Evolutionary conservation across 1,284 basidiomycete species (phyloP), one percentile per base, ranked within the genome.

Genomic region (Boletus calvinii): DNA sequence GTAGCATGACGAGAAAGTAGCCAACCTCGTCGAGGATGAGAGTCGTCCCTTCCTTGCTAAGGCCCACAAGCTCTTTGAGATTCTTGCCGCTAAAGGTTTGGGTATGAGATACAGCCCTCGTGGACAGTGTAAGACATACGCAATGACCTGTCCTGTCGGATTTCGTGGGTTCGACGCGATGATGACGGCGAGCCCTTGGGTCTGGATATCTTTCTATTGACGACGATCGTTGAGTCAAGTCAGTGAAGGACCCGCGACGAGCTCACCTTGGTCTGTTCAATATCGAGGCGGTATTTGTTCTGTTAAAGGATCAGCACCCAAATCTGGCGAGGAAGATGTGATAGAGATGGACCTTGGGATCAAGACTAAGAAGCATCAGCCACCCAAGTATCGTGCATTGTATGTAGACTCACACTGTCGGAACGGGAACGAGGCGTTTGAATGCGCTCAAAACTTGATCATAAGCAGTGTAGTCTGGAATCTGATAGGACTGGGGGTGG

Each of bases 121-220:
- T 2, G 37, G 62, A 59, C 49, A 73, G 10, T 11, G 24, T 9
- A 26, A 12, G 9, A 63, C 69, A 26, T 57, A 77, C 71, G 72
- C 71, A 46, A 85, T 82, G 42, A 80, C 75, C 61, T 94, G 92
- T 10, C 94, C 94, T 1, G 94, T 97, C 1, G 94, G 92, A 65
- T 95, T 95, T 53, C 93, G 83, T 12, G 92, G 92, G 70, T 97
- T 98, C 17, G 90, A 93, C 1, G 92, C 87, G 49, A 98, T 79
- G 54, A 97, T 81, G 38, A 95, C 92, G 13, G 88, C 84, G 20
- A 97, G 75, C 31, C 90, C 94, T 71, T 92, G 89, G 4, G 77
- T 85, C 41, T 74, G 75, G 53, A 93, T 90, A 59, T 93, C 90
- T 74, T 76, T 85, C 82, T 89, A 31, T 59, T 29, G 37, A 39